Evolutionary conservation across 352 stramenopile species (phyloP), one percentile per base, ranked within the genome.

Genomic region (Nothophytophthora sp.): DNA sequence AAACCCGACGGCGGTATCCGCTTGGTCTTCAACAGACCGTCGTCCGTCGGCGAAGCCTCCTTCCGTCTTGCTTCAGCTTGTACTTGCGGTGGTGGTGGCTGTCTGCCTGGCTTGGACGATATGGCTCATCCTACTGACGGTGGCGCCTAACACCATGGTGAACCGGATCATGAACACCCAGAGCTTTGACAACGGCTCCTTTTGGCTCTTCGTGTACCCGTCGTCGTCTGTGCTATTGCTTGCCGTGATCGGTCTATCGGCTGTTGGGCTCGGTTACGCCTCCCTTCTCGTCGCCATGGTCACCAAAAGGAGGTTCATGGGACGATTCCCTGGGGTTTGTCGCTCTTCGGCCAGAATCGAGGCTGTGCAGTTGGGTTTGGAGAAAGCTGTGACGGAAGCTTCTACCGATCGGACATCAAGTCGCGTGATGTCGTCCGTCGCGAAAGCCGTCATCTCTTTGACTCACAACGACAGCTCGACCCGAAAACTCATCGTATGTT

Each of bases 161-260:
- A 76, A 73, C 28, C 33, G 28, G 6, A 38, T 70, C 34, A 73
- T 73, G 59, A 43, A 59, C 27, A 73, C 67, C 0, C 18, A 50
- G 15, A 51, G 42, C 6, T 63, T 67, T 11, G 58, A 76, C 19
- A 38, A 59, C 7, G 67, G 67, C 0, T 38, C 41, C n/a, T 76
- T 76, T 32, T 76, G 62, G 67, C 35, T 69, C 13, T 55, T 71
- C 19, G 42, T 71, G 2, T 41, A 71, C 1, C 52, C 46, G 25
- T 30, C 45, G 9, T 23, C 41, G 3, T 54, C 39, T 10, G 24
- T 73, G 0, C 40, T 60, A 13, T 40, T 35, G 16, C 23, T 65
- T 2, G 52, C 51, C 19, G 20, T 62, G 0, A 11, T 58, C 6
- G 37, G 50, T 2, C 48, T 73, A 6, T 50, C 35, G 15, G 15